Conservation (phyloP, 2,329 filamentous ascomycete species). For the Xylaria sp. region DNA sequence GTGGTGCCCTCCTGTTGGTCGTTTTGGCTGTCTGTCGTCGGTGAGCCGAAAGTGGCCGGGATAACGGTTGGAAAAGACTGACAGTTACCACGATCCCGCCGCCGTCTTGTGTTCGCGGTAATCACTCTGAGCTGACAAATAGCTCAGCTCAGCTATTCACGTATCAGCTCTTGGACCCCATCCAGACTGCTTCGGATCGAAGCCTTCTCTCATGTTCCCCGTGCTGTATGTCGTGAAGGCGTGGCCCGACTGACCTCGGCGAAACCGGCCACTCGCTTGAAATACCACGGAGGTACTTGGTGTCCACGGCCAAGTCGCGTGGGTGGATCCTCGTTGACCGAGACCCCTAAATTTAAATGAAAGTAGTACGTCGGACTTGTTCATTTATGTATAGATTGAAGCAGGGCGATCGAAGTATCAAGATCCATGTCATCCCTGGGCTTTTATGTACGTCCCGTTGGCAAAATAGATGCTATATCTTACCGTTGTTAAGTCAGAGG, state of each 20-base stretch:
- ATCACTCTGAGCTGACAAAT: conserved; percentile 10
- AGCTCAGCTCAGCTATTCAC: neutral
- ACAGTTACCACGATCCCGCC: neutral
- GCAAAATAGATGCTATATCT: neutral
- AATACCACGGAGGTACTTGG: neutral
- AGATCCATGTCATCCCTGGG: neutral
- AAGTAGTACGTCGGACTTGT: neutral
- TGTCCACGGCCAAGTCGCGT: neutral
- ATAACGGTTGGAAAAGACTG: conserved; percentile 8
- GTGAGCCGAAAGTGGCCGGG: neutral
- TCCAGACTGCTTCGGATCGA: neutral
- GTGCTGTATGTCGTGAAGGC: neutral
- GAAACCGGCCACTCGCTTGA: neutral
- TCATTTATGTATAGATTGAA: neutral
- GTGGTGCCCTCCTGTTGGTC: neutral
- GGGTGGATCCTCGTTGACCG: neutral
- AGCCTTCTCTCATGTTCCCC: conserved; percentile 6
- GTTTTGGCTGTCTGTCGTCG: neutral
- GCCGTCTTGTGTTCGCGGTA: neutral
- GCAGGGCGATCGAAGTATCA: neutral
- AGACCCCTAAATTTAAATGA: conserved; percentile 1
- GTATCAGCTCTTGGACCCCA: conserved; percentile 3
- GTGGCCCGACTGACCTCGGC: conserved; percentile 3
- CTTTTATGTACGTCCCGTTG: neutral
- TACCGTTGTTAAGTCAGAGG: neutral